Conservation (phyloP, 345 rosid genomes). For the Schrenkiella parvula region DNA sequence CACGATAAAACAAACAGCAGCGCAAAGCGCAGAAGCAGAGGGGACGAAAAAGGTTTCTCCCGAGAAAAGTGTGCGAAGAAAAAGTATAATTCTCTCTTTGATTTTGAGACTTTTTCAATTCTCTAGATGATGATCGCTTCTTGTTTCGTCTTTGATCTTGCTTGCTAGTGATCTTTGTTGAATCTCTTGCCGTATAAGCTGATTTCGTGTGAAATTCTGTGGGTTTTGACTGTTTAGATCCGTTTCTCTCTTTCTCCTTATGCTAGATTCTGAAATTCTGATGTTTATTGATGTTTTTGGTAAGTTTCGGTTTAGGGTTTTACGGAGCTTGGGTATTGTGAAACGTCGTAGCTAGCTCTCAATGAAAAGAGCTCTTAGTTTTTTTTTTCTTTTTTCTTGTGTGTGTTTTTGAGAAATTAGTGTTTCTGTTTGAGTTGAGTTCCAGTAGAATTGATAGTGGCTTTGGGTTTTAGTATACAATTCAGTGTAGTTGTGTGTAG, state of each 20-base stretch:
- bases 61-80: background rate
- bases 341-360: conserved; percentile 5
- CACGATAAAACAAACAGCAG: conserved; percentile 30
- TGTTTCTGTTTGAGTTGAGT: background rate
- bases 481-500: background rate
- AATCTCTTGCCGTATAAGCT: background rate
- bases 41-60: background rate
- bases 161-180: background rate
- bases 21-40: conserved; percentile 21
- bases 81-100: background rate
- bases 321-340: conserved; percentile 11
- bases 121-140: background rate
- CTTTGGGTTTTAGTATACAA: background rate
- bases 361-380: background rate
- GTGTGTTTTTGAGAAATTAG: background rate
- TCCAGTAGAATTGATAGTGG: conserved; percentile 3
- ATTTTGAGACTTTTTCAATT: conserved; percentile 13
- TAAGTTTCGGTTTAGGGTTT: conserved; percentile 15
- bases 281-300: background rate
- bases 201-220: background rate
- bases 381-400: background rate
- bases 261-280: conserved; percentile 18
- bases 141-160: conserved; percentile 9
- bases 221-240: background rate
- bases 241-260: background rate